Evolutionary conservation across 2,329 filamentous ascomycete genomes (phyloP), one percentile per base, ranked within the genome.

Genomic region (Penicillium digitatum): DNA sequence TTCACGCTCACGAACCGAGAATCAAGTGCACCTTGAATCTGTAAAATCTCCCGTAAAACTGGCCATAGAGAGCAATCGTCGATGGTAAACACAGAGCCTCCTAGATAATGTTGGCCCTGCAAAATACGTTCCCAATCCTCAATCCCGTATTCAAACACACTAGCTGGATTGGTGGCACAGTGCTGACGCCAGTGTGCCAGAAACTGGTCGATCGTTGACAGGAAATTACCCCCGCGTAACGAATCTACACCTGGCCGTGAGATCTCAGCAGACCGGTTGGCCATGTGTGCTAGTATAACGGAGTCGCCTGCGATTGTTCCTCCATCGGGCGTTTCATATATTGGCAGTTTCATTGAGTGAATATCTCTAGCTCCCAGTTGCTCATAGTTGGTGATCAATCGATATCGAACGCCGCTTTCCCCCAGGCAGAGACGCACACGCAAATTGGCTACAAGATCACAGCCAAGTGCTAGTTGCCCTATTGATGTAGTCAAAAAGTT

Each of bases 61-160:
- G 76, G 73, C 76, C 76, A 78, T 35, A 78, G 65, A 1, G 72
- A 67, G 53, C 75, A 77, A 56, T 78, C 76, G 45, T 76, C 76
- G 31, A 77, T 68, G 2, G 67, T 67, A 48, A 77, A 71, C 0
- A 60, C 48, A 3, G 62, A 53, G 2, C 74, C 74, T 14, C 67
- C 66, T 16, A 77, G 65, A 51, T 73, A 77, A 37, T 69, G 54
- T 35, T 65, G 60, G 12, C 65, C 69, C 18, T 63, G 58, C 3
- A 75, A 48, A 18, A 58, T 55, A 16, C 59, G 52, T 49, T 76
- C 74, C 70, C 73, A 76, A 8, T 55, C 48, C 10, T 65, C 56
- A 7, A 75, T 45, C 10, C 53, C 56, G 5, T 52, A 48, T 11
- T 59, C 53, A 38, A 69, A 57, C 5, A 37, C 20, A 9, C 22